phyloP scores from a whole-genome alignment of 2,329 filamentous ascomycete species.

The Diplodia intermedia region DNA sequence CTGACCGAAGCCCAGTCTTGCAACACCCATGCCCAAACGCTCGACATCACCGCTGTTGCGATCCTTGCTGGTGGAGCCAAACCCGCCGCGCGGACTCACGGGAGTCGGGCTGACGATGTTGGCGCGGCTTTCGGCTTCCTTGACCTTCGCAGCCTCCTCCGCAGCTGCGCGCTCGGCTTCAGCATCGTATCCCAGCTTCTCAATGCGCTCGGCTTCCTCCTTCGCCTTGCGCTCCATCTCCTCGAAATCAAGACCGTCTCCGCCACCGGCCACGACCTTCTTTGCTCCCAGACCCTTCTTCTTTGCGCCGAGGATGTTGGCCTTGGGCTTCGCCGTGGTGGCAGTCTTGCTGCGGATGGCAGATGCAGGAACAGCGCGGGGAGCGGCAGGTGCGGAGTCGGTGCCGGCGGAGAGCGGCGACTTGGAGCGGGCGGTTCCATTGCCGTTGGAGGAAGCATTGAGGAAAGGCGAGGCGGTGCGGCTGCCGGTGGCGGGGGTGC shows the following conservation, averaged over 20 bases:
- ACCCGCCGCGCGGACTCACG: conserved; percentile 70
- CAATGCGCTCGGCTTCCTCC: conserved; percentile 95
- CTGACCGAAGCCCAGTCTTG: conserved; percentile 86
- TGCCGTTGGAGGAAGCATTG: conserved; percentile 71
- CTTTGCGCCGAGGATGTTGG: conserved; percentile 84
- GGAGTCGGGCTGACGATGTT: conserved; percentile 78
- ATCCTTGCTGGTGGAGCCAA: conserved; percentile 65
- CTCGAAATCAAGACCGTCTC: conserved; percentile 78
- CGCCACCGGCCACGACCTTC: conserved; percentile 73
- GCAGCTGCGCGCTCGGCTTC: conserved; percentile 74
- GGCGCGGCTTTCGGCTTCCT: conserved; percentile 45
- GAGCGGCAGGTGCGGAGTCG: conserved; percentile 62
- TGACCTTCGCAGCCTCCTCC: conserved; percentile 51
- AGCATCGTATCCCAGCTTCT: conserved; percentile 93
- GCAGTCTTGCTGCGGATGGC: conserved; percentile 76
- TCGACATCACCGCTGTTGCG: conserved; percentile 79
- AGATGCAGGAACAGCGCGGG: conserved; percentile 76
- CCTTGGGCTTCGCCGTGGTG: conserved; percentile 73
- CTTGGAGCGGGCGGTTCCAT: conserved; percentile 71
- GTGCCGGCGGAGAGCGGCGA: conserved; percentile 72
- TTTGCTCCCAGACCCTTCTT: conserved; percentile 64
- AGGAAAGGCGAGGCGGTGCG: conserved; percentile 91
- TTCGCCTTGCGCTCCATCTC: conserved; percentile 96
- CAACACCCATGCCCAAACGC: conserved; percentile 86
- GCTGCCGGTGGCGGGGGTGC: conserved; percentile 80